phyloP scores from a whole-genome alignment of 441 rosid species.

The Adansonia madagascariensis region DNA sequence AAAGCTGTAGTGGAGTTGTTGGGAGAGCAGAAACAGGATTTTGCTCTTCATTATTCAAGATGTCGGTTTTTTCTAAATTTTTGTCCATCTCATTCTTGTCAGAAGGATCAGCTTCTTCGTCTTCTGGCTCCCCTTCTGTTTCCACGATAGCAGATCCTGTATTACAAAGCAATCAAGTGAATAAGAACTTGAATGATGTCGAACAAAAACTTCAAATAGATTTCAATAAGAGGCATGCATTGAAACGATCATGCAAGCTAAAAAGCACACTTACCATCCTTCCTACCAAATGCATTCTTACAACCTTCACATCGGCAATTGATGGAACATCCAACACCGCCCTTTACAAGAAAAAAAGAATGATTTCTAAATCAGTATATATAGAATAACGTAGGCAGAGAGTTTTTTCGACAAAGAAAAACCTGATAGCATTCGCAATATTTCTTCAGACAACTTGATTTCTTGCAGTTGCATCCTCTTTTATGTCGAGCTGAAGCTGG shows the following conservation, averaged over 20 bases:
- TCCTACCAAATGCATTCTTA: conserved; percentile 85
- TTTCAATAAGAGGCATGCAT: background rate
- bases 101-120: conserved; percentile 59
- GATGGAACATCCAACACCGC: conserved; percentile 96
- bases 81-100: conserved; percentile 52
- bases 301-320: conserved; percentile 99
- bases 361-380: conserved; percentile 30
- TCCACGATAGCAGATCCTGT: conserved; percentile 61
- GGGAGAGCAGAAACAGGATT: conserved; percentile 54
- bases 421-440: conserved; percentile 99
- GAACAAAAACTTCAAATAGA: background rate
- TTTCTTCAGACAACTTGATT: conserved; percentile 93
- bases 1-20: conserved; percentile 65
- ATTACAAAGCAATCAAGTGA: conserved; percentile 10
- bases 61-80: conserved; percentile 44
- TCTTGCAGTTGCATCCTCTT: conserved; percentile 99
- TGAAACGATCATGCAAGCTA: conserved; percentile 18
- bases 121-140: conserved; percentile 55
- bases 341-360: conserved; percentile 46
- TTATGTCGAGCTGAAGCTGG: conserved; percentile 99
- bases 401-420: conserved; percentile 25
- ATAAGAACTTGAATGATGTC: background rate
- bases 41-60: conserved; percentile 61
- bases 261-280: conserved; percentile 68
- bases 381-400: conserved; percentile 16